Conservation (phyloP, 768 basidiomycete species). For the Pisolithus orientalis region DNA sequence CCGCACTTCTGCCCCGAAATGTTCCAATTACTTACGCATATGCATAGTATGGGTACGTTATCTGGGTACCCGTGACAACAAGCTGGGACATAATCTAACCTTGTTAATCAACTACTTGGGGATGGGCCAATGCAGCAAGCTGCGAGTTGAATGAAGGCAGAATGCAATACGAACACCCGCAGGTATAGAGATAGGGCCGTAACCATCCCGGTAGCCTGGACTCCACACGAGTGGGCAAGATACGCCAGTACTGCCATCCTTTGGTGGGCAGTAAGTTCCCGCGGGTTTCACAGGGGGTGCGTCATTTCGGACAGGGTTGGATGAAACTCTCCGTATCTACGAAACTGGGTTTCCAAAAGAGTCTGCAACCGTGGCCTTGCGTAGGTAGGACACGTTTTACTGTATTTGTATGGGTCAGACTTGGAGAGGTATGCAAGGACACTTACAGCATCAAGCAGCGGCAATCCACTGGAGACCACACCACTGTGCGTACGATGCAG, state of each 20-base stretch:
- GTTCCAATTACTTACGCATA: background rate
- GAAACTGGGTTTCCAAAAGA: background rate
- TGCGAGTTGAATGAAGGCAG: background rate
- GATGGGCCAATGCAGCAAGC: background rate
- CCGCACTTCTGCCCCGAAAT: background rate
- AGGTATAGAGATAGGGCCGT: too few relatives aligned
- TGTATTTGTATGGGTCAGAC: slow-evolving; percentile 3
- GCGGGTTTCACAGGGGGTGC: slow-evolving; percentile 17
- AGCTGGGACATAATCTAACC: background rate
- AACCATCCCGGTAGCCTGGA: background rate
- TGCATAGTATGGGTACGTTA: background rate
- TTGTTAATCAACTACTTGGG: background rate
- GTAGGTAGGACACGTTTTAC: background rate
- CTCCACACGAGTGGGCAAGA: background rate
- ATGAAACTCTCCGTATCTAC: background rate
- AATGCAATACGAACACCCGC: too few relatives aligned
- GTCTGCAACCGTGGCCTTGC: background rate
- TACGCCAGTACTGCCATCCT: background rate
- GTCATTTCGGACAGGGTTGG: slow-evolving; percentile 13
- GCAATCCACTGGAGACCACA: background rate
- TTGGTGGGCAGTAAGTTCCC: slow-evolving; percentile 5
- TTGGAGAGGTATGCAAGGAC: background rate
- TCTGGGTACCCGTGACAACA: background rate
- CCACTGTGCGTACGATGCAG: slow-evolving; percentile 3
- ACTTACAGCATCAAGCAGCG: background rate